These are phyloP conservation scores for Aspergillus ochraceoroseus DNA, from an alignment of 2,329 filamentous ascomycete genomes.

Conservation along the genomic window DNA sequence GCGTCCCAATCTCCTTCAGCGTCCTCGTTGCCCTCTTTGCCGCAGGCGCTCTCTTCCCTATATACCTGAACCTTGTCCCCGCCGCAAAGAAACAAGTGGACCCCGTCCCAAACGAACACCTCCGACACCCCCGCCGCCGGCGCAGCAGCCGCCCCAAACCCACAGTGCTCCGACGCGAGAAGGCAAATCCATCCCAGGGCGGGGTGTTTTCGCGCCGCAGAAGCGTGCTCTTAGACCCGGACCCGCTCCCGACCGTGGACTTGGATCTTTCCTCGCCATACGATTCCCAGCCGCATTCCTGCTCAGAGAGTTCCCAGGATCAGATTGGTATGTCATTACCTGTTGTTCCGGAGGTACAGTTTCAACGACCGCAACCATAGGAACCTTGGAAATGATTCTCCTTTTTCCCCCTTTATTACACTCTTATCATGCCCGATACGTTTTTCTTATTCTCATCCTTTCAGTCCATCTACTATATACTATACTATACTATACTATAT, in stretches of 20 bases:
- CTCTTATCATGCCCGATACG: too few relatives aligned
- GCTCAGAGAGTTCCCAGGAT: conserved; percentile 9
- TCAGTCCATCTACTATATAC: too few relatives aligned
- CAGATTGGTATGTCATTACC: conserved; percentile 1
- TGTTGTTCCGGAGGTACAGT: too few relatives aligned
- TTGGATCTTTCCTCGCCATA: too few relatives aligned
- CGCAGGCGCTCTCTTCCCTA: conserved; percentile 49
- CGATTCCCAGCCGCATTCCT: too few relatives aligned
- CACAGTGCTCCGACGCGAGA: conserved; percentile 22
- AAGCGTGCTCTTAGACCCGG: conserved; percentile 22
- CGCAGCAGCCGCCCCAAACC: conserved; percentile 10
- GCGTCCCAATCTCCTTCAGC: conserved; percentile 47
- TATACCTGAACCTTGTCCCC: conserved; percentile 50
- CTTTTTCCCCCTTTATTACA: too few relatives aligned
- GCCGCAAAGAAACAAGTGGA: conserved; percentile 50
- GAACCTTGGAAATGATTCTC: too few relatives aligned
- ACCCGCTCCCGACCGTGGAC: conserved; percentile 22
- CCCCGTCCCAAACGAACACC: conserved; percentile 41
- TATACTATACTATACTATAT: too few relatives aligned
- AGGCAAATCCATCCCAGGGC: conserved; percentile 28
- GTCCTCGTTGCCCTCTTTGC: conserved; percentile 52
- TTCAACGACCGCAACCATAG: too few relatives aligned
- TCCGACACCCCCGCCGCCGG: conserved; percentile 27
- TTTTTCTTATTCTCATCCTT: too few relatives aligned
- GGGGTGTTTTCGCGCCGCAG: conserved; percentile 31